Evolutionary conservation across 2,329 filamentous ascomycete genomes (phyloP).

Genomic region (Dactylella cylindrospora): DNA sequence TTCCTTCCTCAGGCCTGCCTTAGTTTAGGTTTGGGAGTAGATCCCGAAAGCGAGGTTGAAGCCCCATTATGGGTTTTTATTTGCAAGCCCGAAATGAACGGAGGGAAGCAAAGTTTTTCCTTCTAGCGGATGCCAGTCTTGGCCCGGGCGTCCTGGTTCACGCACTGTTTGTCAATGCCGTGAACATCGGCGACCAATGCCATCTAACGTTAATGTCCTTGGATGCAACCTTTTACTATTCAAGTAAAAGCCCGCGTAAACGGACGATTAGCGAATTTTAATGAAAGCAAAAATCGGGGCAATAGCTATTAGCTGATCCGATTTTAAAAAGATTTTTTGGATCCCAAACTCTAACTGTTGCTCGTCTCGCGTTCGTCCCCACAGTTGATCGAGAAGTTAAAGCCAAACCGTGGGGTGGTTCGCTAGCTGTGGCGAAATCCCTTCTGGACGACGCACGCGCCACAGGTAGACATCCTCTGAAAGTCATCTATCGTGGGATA

Average conservation of each 20-base stretch:
- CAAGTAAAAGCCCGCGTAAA: too few species aligned
- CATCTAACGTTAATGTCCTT: conserved; percentile 12
- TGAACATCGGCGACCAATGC: conserved; percentile 56
- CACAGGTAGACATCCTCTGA: conserved; percentile 29
- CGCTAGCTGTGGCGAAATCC: conserved; percentile 24
- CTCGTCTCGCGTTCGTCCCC: too few species aligned
- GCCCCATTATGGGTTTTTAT: too few species aligned
- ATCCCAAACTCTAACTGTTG: neutral
- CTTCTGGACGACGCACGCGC: conserved; percentile 33
- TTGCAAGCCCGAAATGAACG: neutral
- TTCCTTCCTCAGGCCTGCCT: too few species aligned
- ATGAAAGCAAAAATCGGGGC: conserved; percentile 1
- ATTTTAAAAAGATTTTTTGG: neutral
- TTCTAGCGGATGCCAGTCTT: neutral
- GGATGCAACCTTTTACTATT: too few species aligned
- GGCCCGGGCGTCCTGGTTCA: conserved; percentile 29
- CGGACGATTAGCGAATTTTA: neutral
- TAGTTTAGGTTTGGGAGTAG: too few species aligned
- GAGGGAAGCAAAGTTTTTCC: neutral
- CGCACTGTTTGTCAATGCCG: conserved; percentile 55
- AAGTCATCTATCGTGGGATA: conserved; percentile 78
- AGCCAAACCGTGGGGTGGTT: conserved; percentile 36
- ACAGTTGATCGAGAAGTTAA: conserved; percentile 34
- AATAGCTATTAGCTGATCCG: conserved; percentile 21
- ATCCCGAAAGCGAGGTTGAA: too few species aligned